These are phyloP conservation scores for Pseudogymnoascus sp. DNA, from an alignment of 2,329 filamentous ascomycete species.

Conservation along the genomic window DNA sequence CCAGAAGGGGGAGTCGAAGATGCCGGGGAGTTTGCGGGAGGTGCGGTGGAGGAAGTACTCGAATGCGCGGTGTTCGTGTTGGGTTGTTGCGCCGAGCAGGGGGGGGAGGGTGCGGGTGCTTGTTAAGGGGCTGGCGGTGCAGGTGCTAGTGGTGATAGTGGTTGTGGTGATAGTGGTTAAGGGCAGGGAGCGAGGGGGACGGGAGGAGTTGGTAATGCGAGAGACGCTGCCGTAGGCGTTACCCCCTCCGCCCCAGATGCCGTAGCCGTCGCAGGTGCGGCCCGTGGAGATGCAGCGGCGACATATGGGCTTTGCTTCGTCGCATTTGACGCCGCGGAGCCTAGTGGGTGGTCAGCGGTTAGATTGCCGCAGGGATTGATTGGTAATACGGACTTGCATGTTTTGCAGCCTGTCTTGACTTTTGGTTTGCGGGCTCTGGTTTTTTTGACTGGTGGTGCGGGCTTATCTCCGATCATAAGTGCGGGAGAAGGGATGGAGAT, in stretches of 20 bases:
- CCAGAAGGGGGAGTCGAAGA: conserved; percentile 33
- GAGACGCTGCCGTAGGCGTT: conserved; percentile 9
- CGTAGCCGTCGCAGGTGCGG: conserved; percentile 38
- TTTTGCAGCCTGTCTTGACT: conserved; percentile 37
- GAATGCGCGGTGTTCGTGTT: conserved; percentile 32
- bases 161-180: conserved; percentile 20
- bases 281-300: conserved; percentile 40
- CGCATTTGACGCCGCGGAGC: conserved; percentile 51
- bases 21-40: conserved; percentile 36
- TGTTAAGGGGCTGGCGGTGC: conserved; percentile 33
- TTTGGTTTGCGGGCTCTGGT: conserved; percentile 24
- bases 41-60: conserved; percentile 43
- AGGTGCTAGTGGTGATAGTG: conserved; percentile 28
- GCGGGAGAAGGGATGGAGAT: background rate
- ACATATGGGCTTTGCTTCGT: conserved; percentile 47
- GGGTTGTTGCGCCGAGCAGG: conserved; percentile 29
- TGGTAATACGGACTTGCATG: conserved; percentile 32
- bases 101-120: conserved; percentile 31
- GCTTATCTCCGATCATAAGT: background rate
- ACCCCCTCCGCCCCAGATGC: conserved; percentile 28
- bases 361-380: conserved; percentile 16
- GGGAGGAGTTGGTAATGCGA: conserved; percentile 9
- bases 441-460: background rate
- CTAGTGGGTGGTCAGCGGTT: conserved; percentile 30
- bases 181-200: conserved; percentile 14